A percentile compares a stretch with the other conserved stretches of the same genome.
phyloP scores from a whole-genome alignment of 2,329 filamentous ascomycete genomes.

The Fusarium sp. region DNA sequence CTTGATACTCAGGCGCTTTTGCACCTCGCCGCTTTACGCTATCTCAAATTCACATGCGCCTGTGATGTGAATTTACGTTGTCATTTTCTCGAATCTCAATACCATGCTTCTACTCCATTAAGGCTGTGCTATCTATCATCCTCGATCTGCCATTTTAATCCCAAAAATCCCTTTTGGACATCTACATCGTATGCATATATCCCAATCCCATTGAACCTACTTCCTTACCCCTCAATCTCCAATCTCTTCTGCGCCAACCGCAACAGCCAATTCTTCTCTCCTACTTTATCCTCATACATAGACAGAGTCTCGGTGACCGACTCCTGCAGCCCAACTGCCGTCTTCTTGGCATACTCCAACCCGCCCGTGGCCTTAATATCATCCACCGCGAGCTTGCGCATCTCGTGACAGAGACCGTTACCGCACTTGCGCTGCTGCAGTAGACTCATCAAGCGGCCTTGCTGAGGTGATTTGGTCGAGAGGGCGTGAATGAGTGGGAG shows the following conservation, averaged over 20 bases:
- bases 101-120: no score
- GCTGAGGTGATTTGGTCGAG: neutral
- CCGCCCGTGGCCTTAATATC: neutral
- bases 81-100: no score
- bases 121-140: no score
- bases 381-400: neutral
- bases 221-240: neutral
- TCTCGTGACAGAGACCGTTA: neutral
- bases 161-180: no score
- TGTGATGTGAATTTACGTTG: no score
- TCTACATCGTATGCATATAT: no score
- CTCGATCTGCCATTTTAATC: no score
- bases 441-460: neutral
- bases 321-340: neutral
- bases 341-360: neutral
- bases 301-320: neutral
- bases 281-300: neutral
- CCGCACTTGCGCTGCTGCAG: neutral
- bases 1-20: no score
- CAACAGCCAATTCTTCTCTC: neutral
- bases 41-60: no score
- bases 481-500: neutral
- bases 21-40: no score
- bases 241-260: neutral
- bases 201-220: neutral